phyloP scores from a whole-genome alignment of 179 eudicot species.

The Carnegiea gigantea region DNA sequence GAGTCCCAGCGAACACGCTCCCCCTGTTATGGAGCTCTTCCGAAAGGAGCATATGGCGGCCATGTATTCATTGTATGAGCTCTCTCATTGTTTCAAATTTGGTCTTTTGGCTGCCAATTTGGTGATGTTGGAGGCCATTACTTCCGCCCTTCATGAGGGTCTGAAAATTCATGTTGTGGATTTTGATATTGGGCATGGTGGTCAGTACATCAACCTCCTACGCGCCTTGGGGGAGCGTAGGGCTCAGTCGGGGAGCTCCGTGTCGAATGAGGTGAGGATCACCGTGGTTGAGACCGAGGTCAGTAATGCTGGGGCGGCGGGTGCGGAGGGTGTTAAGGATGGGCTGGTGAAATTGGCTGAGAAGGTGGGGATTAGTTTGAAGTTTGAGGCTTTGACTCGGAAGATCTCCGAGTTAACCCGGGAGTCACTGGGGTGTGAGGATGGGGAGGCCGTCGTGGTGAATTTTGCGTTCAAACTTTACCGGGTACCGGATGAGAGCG shows the following conservation, averaged over 20 bases:
- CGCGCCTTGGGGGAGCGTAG: conserved; percentile 55
- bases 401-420: conserved; percentile 40
- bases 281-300: conserved; percentile 51
- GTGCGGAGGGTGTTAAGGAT: conserved; percentile 37
- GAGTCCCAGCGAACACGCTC: conserved; percentile 31
- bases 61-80: conserved; percentile 49
- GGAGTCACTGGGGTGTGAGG: conserved; percentile 49
- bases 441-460: conserved; percentile 64
- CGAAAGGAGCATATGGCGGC: conserved; percentile 50
- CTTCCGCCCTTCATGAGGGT: conserved; percentile 29
- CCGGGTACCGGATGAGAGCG: conserved; percentile 88
- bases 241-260: neutral
- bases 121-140: conserved; percentile 61
- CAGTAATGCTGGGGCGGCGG: conserved; percentile 22
- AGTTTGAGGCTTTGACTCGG: conserved; percentile 32
- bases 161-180: conserved; percentile 62
- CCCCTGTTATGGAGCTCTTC: conserved; percentile 43
- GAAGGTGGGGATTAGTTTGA: conserved; percentile 41
- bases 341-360: conserved; percentile 37
- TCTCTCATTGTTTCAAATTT: conserved; percentile 72
- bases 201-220: conserved; percentile 65
- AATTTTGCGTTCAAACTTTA: conserved; percentile 64
- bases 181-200: conserved; percentile 71
- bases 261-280: conserved; percentile 35
- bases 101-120: conserved; percentile 72